Evolutionary conservation across 1,284 basidiomycete genomes (phyloP).

Genomic region (Schizophyllum amplum): DNA sequence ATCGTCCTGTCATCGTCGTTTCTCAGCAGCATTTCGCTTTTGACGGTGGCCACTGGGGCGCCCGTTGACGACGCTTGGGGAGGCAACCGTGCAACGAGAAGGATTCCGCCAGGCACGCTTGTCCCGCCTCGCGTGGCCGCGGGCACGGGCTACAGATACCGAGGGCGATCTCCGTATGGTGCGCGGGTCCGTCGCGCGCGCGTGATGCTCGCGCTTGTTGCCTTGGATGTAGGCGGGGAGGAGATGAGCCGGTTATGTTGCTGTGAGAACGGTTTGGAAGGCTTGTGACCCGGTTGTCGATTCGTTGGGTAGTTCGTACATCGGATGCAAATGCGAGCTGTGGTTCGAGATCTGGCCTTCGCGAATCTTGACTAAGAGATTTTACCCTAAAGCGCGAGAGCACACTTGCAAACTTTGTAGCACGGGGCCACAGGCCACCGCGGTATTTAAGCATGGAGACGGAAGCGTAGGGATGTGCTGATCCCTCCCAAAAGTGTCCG

Average conservation of each 20-base stretch:
- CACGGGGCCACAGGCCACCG: background rate
- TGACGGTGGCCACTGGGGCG: too few relatives aligned
- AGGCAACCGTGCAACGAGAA: background rate
- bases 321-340: background rate
- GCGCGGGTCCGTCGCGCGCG: constrained; percentile 4
- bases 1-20: too few relatives aligned
- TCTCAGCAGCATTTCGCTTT: background rate
- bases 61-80: background rate
- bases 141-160: background rate
- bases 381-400: background rate
- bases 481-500: background rate
- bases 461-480: background rate
- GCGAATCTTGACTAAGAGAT: background rate
- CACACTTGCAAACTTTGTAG: background rate
- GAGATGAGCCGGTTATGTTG: constrained; percentile 11
- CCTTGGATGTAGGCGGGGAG: constrained; percentile 28
- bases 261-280: background rate
- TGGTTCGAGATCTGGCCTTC: background rate
- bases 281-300: background rate
- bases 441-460: background rate
- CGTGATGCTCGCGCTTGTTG: background rate
- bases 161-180: background rate
- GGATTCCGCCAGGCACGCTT: background rate
- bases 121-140: background rate
- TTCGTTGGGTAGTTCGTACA: too few relatives aligned